Conservation (phyloP, 257 asterid species). For the Verbena officinalis region DNA sequence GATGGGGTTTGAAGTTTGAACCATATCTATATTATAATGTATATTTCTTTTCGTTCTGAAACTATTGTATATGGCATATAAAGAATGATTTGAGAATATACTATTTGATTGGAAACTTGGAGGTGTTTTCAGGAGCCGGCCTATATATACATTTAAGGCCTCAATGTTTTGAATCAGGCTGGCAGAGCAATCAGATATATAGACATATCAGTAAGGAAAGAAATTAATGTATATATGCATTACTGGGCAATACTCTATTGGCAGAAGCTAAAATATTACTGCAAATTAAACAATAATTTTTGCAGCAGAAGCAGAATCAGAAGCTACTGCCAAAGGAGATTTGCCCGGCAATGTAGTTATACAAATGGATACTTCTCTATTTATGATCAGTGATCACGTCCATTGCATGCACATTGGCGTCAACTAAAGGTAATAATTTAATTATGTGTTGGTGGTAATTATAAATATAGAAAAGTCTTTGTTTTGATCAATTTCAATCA, state of each 20-base stretch:
- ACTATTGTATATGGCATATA: conserved; percentile 19
- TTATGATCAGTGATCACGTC: too few species aligned
- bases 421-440: too few species aligned
- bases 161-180: conserved; percentile 1
- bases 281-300: background rate
- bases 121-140: background rate
- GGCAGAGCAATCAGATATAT: too few species aligned
- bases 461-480: too few species aligned
- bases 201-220: too few species aligned
- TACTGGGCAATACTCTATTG: conserved; percentile 64
- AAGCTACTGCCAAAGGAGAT: conserved; percentile 76
- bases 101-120: conserved; percentile 27
- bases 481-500: too few species aligned
- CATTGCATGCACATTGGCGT: too few species aligned
- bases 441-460: too few species aligned
- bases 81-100: conserved; percentile 38
- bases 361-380: background rate
- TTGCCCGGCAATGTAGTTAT: conserved; percentile 61
- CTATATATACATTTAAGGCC: conserved; percentile 31
- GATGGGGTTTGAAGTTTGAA: background rate
- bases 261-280: conserved; percentile 40
- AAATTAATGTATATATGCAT: conserved; percentile 34
- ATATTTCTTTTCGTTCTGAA: too few species aligned
- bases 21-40: background rate
- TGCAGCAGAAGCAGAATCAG: conserved; percentile 3